Evolutionary conservation across 2,329 filamentous ascomycete species (phyloP), one percentile per base, ranked within the genome.

Genomic region (Hyphodiscus sp.): DNA sequence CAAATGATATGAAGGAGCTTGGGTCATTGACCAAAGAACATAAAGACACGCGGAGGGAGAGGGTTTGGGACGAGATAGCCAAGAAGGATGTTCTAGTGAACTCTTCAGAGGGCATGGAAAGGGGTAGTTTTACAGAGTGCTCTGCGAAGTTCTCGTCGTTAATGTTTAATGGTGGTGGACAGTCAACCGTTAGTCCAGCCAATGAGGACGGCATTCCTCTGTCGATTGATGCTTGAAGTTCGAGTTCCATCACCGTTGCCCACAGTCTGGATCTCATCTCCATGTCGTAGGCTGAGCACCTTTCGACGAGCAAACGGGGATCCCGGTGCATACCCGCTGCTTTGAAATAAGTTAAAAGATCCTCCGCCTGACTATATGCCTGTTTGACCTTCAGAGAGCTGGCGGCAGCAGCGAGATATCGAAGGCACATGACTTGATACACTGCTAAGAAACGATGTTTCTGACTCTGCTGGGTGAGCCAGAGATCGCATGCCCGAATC

Each of bases 141-240:
- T 30, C 30, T 26, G n/a, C 15, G 20, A 48, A 29, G 10, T 38
- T 9, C 30, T 48, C 46, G 30, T 48, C 46, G 30, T 48, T 23
- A 26, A 48, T 20, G 15, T 48, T 48, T 6, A 48, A 26, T 2
- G 30, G 26, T 2, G 46, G 26, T 20, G 20, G 15, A 18, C 46
- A 38, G 16, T 48, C 46, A 41, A 20, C 11, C 4, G 46, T n/a
- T 2, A 41, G 33, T n/a, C 15, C 20, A 18, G 26, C 20, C 30
- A 41, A 13, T 5, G 46, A 33, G 2, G 46, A 48, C 20, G 46
- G 29, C 30, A 41, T 48, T 33, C 46, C 46, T 20, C 46, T 33
- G 26, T 48, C 46, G 46, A 48, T 33, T 8, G 46, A 48, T 11
- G 26, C 46, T 19, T 48, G 46, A 19, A 48, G 46, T 41, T 48